Conservation (phyloP, 225 moss, liverwort and hornwort genomes). For the Sphagnum contortum region DNA sequence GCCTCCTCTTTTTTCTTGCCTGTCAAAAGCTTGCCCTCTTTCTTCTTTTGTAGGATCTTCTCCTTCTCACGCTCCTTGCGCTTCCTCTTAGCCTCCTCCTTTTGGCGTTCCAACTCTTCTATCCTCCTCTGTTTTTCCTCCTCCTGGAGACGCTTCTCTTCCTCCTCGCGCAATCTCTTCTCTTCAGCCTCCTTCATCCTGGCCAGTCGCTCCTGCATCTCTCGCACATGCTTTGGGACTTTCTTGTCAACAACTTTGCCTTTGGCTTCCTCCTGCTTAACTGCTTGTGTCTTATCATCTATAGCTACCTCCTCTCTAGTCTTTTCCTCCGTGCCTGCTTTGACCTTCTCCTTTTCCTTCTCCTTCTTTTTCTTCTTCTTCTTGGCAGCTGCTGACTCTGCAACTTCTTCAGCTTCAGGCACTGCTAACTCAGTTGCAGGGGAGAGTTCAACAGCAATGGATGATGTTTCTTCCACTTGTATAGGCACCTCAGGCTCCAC, state of each 20-base stretch:
- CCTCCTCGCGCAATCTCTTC: conserved; percentile 77
- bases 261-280: conserved; percentile 61
- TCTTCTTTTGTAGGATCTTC: conserved; percentile 93
- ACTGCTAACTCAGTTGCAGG: conserved; percentile 7
- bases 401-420: conserved; percentile 58
- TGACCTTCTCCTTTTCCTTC: conserved; percentile 81
- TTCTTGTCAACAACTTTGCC: conserved; percentile 72
- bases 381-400: conserved; percentile 91
- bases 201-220: conserved; percentile 91
- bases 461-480: conserved; percentile 17
- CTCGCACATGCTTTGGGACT: conserved; percentile 89
- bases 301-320: conserved; percentile 34
- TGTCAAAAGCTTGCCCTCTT: conserved; percentile 86
- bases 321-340: conserved; percentile 63
- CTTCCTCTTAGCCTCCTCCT: conserved; percentile 79
- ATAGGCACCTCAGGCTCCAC: conserved; percentile 23
- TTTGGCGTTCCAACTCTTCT: conserved; percentile 76
- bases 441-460: conserved; percentile 12
- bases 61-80: conserved; percentile 94
- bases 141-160: conserved; percentile 77
- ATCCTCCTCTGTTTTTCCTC: conserved; percentile 79
- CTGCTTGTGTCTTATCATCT: conserved; percentile 31
- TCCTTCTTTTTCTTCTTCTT: conserved; percentile 89
- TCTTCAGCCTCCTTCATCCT: conserved; percentile 92
- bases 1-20: conserved; percentile 96